These are phyloP conservation scores for Paramecium biaurelia DNA, from an alignment of 73 alveolate species.

Conservation along the genomic window DNA sequence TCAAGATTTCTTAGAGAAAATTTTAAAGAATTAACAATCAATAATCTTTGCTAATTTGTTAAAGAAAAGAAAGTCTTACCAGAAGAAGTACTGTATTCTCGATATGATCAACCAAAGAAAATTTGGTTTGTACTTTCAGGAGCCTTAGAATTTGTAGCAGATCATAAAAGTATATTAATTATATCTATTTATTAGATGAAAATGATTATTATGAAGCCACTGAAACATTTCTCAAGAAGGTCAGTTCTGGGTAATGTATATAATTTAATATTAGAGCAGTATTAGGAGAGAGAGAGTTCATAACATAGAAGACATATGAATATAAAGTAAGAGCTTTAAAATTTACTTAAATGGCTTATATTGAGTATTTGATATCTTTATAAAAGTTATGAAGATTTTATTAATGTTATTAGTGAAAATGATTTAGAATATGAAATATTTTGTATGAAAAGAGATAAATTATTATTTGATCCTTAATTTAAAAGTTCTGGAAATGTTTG, in stretches of 20 bases:
- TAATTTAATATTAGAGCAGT: not conserved
- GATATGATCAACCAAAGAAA: not conserved
- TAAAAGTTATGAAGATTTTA: not conserved
- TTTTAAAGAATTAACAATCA: not conserved
- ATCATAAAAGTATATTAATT: not conserved
- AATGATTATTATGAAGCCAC: not conserved
- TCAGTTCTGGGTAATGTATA: not conserved
- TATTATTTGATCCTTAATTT: not conserved
- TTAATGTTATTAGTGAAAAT: not conserved
- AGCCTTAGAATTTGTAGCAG: conserved; percentile 25
- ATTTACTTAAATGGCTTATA: conserved; percentile 18
- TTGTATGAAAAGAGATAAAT: conserved; percentile 3
- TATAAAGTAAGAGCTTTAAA: conserved; percentile 16
- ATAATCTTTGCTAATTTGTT: not conserved
- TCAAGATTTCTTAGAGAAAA: conserved; percentile 41
- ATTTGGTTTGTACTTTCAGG: conserved; percentile 5
- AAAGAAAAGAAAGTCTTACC: conserved; percentile 27
- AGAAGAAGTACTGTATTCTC: not conserved
- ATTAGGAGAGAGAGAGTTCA: conserved; percentile 35
- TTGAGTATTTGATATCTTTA: not conserved
- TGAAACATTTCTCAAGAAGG: not conserved
- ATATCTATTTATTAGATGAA: not conserved
- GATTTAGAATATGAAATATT: not conserved
- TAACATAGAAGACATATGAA: not conserved
- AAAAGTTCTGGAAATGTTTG: conserved; percentile 7